Evolutionary conservation across 352 stramenopile genomes (phyloP).

Genomic region (Phytophthora tubulina): DNA sequence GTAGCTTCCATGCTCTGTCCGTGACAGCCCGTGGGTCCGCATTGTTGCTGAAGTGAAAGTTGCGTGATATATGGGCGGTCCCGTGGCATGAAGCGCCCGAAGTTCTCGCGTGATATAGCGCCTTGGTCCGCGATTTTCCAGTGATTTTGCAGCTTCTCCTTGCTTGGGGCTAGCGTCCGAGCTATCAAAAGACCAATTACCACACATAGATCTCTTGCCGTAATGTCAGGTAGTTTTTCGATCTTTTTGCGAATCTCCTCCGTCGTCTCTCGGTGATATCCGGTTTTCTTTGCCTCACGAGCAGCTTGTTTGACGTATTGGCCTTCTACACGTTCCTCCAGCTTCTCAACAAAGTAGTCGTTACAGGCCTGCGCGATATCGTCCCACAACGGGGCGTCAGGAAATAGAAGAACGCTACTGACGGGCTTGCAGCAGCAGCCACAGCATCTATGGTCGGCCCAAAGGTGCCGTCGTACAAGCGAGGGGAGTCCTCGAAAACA

Average conservation of each 20-base stretch:
- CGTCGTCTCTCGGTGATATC: background rate
- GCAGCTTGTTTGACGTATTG: background rate
- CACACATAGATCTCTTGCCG: background rate
- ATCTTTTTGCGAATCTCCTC: background rate
- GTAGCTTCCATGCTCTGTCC: background rate
- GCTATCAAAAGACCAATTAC: background rate
- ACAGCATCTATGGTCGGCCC: background rate
- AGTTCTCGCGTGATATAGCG: background rate
- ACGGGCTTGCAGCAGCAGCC: background rate
- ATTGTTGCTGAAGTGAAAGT: slow-evolving; percentile 2
- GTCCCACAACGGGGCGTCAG: background rate
- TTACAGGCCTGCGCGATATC: background rate
- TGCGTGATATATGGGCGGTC: background rate
- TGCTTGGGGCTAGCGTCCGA: background rate
- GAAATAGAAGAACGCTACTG: background rate
- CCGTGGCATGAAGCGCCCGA: background rate
- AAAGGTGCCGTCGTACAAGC: background rate
- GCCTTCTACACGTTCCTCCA: background rate
- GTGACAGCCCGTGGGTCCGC: background rate
- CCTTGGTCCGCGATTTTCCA: slow-evolving; percentile 3
- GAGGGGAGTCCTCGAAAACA: background rate
- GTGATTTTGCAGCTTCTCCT: background rate
- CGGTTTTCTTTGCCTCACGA: background rate
- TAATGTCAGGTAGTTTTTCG: background rate
- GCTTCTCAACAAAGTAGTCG: background rate